Conservation (phyloP, 2,329 filamentous ascomycete genomes). For the Huntiella bhutanensis region DNA sequence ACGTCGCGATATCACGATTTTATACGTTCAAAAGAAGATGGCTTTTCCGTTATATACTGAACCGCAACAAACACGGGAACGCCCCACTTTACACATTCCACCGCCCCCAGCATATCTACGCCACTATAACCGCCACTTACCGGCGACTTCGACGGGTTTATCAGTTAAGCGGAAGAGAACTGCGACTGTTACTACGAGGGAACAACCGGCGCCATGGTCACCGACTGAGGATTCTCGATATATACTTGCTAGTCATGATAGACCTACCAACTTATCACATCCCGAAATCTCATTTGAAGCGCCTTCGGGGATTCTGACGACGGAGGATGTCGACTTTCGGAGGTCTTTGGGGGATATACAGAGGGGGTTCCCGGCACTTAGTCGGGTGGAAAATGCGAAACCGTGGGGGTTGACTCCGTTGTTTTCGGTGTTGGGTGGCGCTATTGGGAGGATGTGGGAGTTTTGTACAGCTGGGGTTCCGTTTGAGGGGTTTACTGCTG, state of each 20-base stretch:
- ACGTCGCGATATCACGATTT: too few species aligned
- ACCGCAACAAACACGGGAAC: too few species aligned
- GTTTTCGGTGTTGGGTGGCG: constrained; percentile 38
- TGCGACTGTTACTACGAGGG: neutral
- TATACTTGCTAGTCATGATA: constrained; percentile 26
- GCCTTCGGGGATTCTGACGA: constrained; percentile 28
- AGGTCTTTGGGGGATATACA: constrained; percentile 27
- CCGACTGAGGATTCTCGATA: constrained; percentile 17
- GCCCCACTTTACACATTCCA: too few species aligned
- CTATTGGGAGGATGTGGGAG: constrained; percentile 63
- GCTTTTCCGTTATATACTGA: too few species aligned
- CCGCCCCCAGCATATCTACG: too few species aligned
- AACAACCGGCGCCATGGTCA: neutral
- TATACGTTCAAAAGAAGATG: too few species aligned
- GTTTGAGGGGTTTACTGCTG: constrained; percentile 74
- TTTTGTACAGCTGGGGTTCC: constrained; percentile 49
- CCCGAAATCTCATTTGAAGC: constrained; percentile 16
- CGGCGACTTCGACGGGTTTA: neutral
- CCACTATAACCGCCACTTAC: too few species aligned
- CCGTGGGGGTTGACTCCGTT: constrained; percentile 24
- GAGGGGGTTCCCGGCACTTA: constrained; percentile 12
- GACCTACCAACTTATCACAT: constrained; percentile 15
- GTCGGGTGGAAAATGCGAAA: neutral
- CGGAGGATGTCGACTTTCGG: constrained; percentile 32
- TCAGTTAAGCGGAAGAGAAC: constrained; percentile 5